Conservation (phyloP, 2,329 filamentous ascomycete genomes). For the Trichophyton rubrum region DNA sequence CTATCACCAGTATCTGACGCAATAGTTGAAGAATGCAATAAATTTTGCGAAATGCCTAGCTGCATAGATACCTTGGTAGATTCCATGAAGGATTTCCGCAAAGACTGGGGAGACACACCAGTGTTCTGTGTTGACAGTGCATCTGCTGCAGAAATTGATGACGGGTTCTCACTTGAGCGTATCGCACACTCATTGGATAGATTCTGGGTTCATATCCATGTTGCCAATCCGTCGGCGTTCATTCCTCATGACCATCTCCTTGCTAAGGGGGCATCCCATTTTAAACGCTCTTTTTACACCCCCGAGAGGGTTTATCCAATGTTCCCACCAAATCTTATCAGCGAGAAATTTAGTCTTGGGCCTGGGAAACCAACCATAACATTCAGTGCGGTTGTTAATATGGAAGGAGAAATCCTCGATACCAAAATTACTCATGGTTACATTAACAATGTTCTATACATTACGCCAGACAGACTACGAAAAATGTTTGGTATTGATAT, state of each 20-base stretch:
- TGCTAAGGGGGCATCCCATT: slow-evolving; percentile 43
- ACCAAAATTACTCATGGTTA: slow-evolving; percentile 42
- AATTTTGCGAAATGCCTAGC: slow-evolving; percentile 17
- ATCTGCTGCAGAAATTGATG: slow-evolving; percentile 48
- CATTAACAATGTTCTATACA: slow-evolving; percentile 41
- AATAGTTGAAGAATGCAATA: slow-evolving; percentile 21
- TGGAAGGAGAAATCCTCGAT: slow-evolving; percentile 42
- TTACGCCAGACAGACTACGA: slow-evolving; percentile 37
- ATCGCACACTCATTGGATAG: slow-evolving; percentile 32
- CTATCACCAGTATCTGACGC: slow-evolving; percentile 22
- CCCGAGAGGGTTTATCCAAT: slow-evolving; percentile 46
- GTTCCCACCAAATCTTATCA: slow-evolving; percentile 39
- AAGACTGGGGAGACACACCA: slow-evolving; percentile 44
- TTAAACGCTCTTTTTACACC: slow-evolving; percentile 41
- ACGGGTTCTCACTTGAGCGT: slow-evolving; percentile 47
- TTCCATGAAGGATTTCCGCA: slow-evolving; percentile 43
- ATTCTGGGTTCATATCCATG: slow-evolving; percentile 50
- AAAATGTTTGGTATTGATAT: slow-evolving; percentile 25
- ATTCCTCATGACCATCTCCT: slow-evolving; percentile 40
- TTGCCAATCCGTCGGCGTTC: slow-evolving; percentile 54
- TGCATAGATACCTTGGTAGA: slow-evolving; percentile 33
- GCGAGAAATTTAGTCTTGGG: slow-evolving; percentile 43
- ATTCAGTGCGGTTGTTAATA: slow-evolving; percentile 45
- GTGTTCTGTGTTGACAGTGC: slow-evolving; percentile 49
- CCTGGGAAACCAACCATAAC: slow-evolving; percentile 46